Evolutionary conservation across 148 eudicot species (phyloP).

Genomic region (Diospyros kaki): DNA sequence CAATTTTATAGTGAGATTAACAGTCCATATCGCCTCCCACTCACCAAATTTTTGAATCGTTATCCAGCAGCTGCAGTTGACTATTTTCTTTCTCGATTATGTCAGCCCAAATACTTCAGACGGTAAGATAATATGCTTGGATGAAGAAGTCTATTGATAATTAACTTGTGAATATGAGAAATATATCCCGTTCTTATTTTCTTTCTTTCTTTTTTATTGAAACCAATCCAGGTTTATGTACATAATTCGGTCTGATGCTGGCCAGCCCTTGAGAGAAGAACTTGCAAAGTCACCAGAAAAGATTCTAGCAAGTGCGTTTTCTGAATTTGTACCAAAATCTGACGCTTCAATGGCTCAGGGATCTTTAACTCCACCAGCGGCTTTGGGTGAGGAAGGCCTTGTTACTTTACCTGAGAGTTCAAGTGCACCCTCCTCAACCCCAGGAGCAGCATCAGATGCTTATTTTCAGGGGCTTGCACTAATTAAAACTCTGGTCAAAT

Average conservation of each 20-base stretch:
- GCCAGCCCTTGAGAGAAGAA: conserved; percentile 93
- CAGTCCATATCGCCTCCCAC: conserved; percentile 95
- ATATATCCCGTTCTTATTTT: conserved; percentile 3
- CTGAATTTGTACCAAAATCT: conserved; percentile 58
- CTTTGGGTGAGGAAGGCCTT: conserved; percentile 53
- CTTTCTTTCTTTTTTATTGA: not conserved
- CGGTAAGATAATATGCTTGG: conserved; percentile 38
- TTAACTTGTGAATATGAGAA: not conserved
- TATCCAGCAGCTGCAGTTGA: conserved; percentile 83
- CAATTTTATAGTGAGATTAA: conserved; percentile 94
- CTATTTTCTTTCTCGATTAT: conserved; percentile 90
- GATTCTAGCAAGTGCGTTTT: conserved; percentile 73
- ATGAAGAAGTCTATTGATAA: not conserved
- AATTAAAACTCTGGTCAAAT: conserved; percentile 79
- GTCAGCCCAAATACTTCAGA: conserved; percentile 82
- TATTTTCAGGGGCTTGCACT: conserved; percentile 90
- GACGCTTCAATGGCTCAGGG: conserved; percentile 56
- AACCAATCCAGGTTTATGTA: conserved; percentile 71
- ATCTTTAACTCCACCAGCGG: conserved; percentile 35
- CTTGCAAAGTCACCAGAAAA: conserved; percentile 92
- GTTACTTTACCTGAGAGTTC: conserved; percentile 50
- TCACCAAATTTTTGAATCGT: conserved; percentile 83
- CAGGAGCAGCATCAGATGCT: conserved; percentile 58
- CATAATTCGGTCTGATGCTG: conserved; percentile 91
- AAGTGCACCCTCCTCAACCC: conserved; percentile 30